phyloP scores from a whole-genome alignment of 2,329 filamentous ascomycete species.

The Herpotrichia juniperi region DNA sequence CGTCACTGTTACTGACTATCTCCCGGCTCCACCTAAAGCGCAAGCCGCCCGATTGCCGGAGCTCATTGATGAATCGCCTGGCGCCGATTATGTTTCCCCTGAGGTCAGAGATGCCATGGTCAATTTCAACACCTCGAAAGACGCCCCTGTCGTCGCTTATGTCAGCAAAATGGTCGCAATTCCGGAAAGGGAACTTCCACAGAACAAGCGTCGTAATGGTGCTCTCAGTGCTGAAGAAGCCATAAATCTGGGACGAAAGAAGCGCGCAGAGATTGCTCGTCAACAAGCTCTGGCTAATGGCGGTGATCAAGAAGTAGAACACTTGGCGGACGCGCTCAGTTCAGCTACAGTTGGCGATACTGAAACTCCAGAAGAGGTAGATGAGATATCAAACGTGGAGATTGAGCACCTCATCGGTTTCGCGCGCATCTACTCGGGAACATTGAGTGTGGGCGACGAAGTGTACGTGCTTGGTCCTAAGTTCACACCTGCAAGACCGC shows the following conservation, averaged over 20 bases:
- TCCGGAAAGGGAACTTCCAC: constrained; percentile 86
- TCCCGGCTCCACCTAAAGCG: constrained; percentile 81
- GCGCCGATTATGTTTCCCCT: constrained; percentile 71
- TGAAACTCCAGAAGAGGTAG: constrained; percentile 38
- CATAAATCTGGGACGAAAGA: constrained; percentile 82
- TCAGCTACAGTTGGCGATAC: constrained; percentile 59
- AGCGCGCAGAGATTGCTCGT: constrained; percentile 84
- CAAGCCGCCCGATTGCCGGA: constrained; percentile 81
- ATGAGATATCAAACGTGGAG: constrained; percentile 66
- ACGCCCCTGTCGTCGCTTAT: constrained; percentile 86
- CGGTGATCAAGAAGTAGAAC: constrained; percentile 56
- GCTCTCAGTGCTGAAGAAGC: constrained; percentile 88
- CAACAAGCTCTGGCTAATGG: constrained; percentile 66
- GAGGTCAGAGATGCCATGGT: constrained; percentile 80
- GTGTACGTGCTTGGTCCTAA: constrained; percentile 93
- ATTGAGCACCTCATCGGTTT: constrained; percentile 93
- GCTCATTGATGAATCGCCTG: constrained; percentile 80
- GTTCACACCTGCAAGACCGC: constrained; percentile 80
- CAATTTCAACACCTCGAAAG: constrained; percentile 71
- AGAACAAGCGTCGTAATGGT: constrained; percentile 75
- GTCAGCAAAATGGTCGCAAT: constrained; percentile 99
- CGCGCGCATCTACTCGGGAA: constrained; percentile 90
- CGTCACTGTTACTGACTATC: constrained; percentile 90
- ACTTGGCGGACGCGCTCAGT: constrained; percentile 65
- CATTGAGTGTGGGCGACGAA: constrained; percentile 84